Evolutionary conservation across 176 grass and related monocot genomes (phyloP), one percentile per base, ranked within the genome.

Genomic region (Canna indica): DNA sequence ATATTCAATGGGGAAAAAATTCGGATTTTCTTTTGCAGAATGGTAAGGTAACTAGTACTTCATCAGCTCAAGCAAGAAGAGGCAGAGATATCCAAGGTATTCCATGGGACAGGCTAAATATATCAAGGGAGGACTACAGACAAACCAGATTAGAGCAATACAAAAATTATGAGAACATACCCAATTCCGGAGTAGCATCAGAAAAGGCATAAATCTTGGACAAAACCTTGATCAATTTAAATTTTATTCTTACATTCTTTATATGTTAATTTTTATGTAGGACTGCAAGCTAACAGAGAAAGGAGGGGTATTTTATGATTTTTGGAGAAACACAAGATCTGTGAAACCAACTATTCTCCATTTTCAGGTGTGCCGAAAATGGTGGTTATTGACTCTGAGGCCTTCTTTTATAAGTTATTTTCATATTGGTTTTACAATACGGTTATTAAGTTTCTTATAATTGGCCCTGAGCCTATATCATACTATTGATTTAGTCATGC

Each of bases 21-120:
- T 75, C 20, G 24, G 27, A 33, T 70, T 2, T 20, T 53, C 6
- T 82, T 44, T 17, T 82, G 75, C 50, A 88, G 81, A 70, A 77
- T 71, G 71, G 72, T 53, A 84, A 86, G 68, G 18, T n/a, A 16
- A 75, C 81, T n/a, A 81, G 86, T 56, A 91, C 74, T 3, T 71
- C 83, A 15, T 75, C 81, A 1, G 64, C 62, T 47, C 79, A 96
- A 73, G 83, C 80, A 67, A 85, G 81, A 71, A 86, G 65, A 68
- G 88, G 92, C 47, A 86, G 67, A 60, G 91, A 96, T 71, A 91
- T 96, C 28, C 88, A 96, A 69, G 91, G 91, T 48, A 96, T 96
- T 53, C 71, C 76, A 32, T 96, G 88, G 88, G 75, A 91, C 30
- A 81, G 35, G 59, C 1, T 78, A 66, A 71, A 47, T 64, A 82